Base-by-base conservation (phyloP, 345 rosid species). In the Eucalyptus cloeziana region DNA sequence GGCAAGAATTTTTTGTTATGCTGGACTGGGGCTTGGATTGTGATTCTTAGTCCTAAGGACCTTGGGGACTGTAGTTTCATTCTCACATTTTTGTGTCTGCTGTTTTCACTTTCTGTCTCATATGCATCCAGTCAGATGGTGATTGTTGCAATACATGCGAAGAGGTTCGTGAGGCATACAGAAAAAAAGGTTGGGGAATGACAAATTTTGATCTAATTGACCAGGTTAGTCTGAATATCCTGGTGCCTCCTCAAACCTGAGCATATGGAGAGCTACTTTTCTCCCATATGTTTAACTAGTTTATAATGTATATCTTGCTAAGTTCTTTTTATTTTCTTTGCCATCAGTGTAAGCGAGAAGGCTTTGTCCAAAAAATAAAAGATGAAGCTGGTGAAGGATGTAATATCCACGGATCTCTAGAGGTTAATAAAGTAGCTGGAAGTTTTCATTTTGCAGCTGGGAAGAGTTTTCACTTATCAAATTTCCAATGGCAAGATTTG, bases 321-420 rank as follows among this genome's bases (percentile, higher is more conserved):
- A 76, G 15, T 37, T 76, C 15, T 40, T 76, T 37, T 40, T 76
- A 17, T 76, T 76, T 76, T 76, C 49, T 62, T 56, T 45, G 79
- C 86, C 54, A 40, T 87, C 94, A 96, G 98, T 96, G 99, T 92
- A 93, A 95, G 92, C 92, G 99, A 92, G 99, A 96, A 95, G 98
- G 99, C 87, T 97, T 92, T 92, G 92, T 96, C 86, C 96, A 95
- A 89, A 96, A 90, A 91, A 92, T 96, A 49, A 96, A 96, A 92
- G 97, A 95, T 69, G 98, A 96, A 92, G 97, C 93, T 45, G 99
- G 99, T 87, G 98, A 96, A 95, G 97, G 99, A 79, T 96, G 99
- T 91, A 96, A 95, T 88, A 91, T 96, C 87, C 93, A 93, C 40
- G 98, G 99, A 86, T 95, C 94, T 91, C 91, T 97, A 90, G 99